phyloP scores from a whole-genome alignment of 192 early-diverging fungal species.

The Backusella psychrophila region DNA sequence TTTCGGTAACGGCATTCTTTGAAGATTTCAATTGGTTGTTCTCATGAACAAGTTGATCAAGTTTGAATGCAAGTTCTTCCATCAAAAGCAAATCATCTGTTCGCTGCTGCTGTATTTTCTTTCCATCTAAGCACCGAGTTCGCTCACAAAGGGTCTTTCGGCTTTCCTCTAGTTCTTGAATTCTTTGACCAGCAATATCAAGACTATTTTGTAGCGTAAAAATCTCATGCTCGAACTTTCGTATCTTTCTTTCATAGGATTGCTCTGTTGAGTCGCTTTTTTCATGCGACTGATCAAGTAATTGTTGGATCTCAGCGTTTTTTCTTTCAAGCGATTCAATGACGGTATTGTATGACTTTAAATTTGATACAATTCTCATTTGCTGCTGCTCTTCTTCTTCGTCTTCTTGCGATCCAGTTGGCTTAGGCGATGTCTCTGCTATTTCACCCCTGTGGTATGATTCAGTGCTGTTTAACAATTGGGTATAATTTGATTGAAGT shows the following conservation, averaged over 20 bases:
- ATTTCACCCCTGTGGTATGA: not conserved
- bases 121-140: not conserved
- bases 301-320: conserved; percentile 22
- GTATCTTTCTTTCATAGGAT: conserved; percentile 12
- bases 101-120: conserved; percentile 1
- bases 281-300: conserved; percentile 11
- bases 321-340: conserved; percentile 29
- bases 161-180: conserved; percentile 30
- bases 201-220: conserved; percentile 16
- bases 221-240: conserved; percentile 26
- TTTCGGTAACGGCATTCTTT: conserved; percentile 26
- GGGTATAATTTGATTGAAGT: conserved; percentile 37
- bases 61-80: conserved; percentile 16
- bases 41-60: conserved; percentile 29
- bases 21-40: conserved; percentile 19
- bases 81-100: conserved; percentile 4
- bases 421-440: not conserved
- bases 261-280: not conserved
- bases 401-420: not conserved
- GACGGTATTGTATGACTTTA: conserved; percentile 5
- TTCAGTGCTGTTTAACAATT: conserved; percentile 8
- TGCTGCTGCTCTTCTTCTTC: not conserved
- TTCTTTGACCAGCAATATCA: conserved; percentile 27
- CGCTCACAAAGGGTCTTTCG: not conserved
- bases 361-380: conserved; percentile 1